Evolutionary conservation across 768 basidiomycete genomes (phyloP).

Genomic region (Fistulinella prunicolor): DNA sequence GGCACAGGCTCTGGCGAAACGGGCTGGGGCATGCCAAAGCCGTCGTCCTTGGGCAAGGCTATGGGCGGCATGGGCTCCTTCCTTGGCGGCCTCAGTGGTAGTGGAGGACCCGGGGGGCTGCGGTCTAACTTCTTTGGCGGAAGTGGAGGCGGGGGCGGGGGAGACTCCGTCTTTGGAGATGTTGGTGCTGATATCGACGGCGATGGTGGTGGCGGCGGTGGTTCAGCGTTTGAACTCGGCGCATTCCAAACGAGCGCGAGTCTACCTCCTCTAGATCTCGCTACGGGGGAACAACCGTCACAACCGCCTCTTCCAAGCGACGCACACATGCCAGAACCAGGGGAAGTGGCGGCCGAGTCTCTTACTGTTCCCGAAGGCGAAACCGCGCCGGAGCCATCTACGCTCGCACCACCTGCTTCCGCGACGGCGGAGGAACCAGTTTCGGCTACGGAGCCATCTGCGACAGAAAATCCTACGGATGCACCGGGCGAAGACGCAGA

Average conservation of each 20-base stretch:
- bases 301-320: no score
- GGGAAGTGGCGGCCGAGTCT: background rate
- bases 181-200: no score
- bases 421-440: no score
- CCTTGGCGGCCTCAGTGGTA: conserved; percentile 1
- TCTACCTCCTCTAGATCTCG: no score
- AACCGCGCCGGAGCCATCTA: no score
- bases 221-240: background rate
- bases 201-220: no score
- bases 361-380: no score
- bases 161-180: background rate
- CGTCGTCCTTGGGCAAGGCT: background rate
- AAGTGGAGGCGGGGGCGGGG: no score
- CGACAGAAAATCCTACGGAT: conserved; percentile 12
- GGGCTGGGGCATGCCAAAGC: background rate
- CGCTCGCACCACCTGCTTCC: no score
- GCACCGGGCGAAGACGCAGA: conserved; percentile 5
- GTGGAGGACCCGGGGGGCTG: background rate
- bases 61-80: background rate
- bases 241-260: no score
- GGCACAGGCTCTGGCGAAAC: background rate
- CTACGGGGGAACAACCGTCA: no score
- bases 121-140: background rate
- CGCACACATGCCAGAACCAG: no score
- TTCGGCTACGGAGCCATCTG: background rate